These are phyloP conservation scores for Fusarium duplospermum DNA, from an alignment of 2,329 filamentous ascomycete genomes.

Conservation along the genomic window DNA sequence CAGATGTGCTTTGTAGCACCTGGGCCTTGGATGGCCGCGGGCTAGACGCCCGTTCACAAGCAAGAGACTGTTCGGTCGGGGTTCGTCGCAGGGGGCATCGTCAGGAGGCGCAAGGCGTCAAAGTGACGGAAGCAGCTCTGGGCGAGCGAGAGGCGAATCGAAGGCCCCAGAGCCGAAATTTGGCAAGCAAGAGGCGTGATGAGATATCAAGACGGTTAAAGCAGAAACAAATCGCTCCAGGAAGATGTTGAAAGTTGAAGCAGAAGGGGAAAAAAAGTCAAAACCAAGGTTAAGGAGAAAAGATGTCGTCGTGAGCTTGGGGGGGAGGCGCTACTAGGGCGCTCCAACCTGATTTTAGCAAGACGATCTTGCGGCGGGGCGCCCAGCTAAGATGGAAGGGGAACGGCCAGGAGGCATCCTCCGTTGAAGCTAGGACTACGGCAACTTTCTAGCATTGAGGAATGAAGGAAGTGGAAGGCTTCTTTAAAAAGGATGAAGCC, in stretches of 20 bases:
- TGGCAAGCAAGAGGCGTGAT: not conserved
- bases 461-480: not conserved
- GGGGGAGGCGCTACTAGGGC: slow-evolving; percentile 35
- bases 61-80: slow-evolving; percentile 13
- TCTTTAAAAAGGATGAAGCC: not conserved
- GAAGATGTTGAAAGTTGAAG: slow-evolving; percentile 10
- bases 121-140: slow-evolving; percentile 2
- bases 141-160: not conserved
- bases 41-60: slow-evolving; percentile 25
- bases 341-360: slow-evolving; percentile 34
- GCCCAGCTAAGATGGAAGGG: slow-evolving; percentile 23
- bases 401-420: slow-evolving; percentile 21
- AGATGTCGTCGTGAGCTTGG: slow-evolving; percentile 31
- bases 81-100: slow-evolving; percentile 20
- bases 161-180: not conserved
- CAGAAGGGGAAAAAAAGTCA: slow-evolving; percentile 4
- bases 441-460: not conserved
- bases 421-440: not conserved
- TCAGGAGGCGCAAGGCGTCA: slow-evolving; percentile 18
- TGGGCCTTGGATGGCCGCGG: slow-evolving; percentile 16
- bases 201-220: not conserved
- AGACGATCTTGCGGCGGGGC: slow-evolving; percentile 26
- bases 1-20: slow-evolving; percentile 36
- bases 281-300: slow-evolving; percentile 8
- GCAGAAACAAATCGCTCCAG: not conserved